Percentiles rank a stretch among this genome's conserved stretches.
Conservation (phyloP, 495 filamentous ascomycete species). For the Podospora australis region DNA sequence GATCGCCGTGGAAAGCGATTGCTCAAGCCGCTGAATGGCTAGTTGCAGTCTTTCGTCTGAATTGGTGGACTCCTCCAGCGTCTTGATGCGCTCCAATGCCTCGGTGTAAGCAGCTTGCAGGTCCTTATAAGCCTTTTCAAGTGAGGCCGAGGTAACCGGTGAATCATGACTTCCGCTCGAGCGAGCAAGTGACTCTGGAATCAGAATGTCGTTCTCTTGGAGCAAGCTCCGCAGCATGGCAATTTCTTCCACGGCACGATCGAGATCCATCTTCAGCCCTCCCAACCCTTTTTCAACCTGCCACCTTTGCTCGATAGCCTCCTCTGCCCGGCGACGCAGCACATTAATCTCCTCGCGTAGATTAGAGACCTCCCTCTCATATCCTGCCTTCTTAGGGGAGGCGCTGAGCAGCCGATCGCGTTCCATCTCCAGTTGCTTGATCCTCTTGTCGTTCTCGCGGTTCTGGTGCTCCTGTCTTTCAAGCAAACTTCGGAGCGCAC, state of each 20-base stretch:
- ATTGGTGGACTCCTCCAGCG: constrained; percentile 39
- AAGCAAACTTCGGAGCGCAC: constrained; percentile 77
- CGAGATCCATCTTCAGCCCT: constrained; percentile 94
- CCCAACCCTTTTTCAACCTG: constrained; percentile 89
- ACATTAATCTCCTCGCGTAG: constrained; percentile 79
- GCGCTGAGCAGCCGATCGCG: constrained; percentile 62
- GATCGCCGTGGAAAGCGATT: constrained; percentile 57
- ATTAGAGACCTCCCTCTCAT: constrained; percentile 70
- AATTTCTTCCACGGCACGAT: constrained; percentile 91
- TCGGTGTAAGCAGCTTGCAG: constrained; percentile 56
- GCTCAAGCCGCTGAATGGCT: constrained; percentile 57
- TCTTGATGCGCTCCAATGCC: constrained; percentile 50
- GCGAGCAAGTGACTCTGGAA: constrained; percentile 50
- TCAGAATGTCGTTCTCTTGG: constrained; percentile 77
- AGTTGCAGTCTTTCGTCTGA: constrained; percentile 46
- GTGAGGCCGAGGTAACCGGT: constrained; percentile 59
- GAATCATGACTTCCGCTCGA: constrained; percentile 30
- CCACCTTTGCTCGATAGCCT: constrained; percentile 94
- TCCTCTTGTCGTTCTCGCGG: constrained; percentile 69
- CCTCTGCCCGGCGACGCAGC: constrained; percentile 82
- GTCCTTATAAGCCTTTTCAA: constrained; percentile 73
- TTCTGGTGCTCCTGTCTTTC: constrained; percentile 77
- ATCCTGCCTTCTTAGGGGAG: constrained; percentile 67
- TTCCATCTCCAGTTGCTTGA: constrained; percentile 69
- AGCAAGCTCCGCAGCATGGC: constrained; percentile 69